Evolutionary conservation across 2,329 filamentous ascomycete genomes (phyloP).

Genomic region (Talaromyces sp.): DNA sequence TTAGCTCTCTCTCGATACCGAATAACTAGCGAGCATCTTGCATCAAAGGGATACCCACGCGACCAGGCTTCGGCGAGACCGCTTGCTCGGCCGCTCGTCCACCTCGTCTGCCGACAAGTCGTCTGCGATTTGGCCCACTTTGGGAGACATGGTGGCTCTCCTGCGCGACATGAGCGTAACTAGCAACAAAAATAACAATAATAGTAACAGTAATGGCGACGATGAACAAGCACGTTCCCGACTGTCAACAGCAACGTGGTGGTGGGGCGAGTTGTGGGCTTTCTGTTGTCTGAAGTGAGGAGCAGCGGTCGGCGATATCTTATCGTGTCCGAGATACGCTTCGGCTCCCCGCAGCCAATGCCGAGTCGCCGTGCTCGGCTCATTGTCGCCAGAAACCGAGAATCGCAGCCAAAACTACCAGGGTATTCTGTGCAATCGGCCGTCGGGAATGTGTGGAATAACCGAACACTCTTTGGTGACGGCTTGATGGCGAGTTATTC

Average conservation of each 20-base stretch:
- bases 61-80: conserved; percentile 10
- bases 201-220: neutral
- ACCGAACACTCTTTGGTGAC: neutral
- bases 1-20: neutral
- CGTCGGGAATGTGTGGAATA: neutral
- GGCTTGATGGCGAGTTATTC: neutral
- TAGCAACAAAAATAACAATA: neutral
- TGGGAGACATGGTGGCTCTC: neutral
- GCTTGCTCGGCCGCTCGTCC: conserved; percentile 11
- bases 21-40: neutral
- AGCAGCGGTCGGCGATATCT: neutral
- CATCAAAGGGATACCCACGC: conserved; percentile 7
- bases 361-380: neutral
- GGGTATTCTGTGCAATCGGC: neutral
- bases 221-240: neutral
- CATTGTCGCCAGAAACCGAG: neutral
- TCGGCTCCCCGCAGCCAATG: neutral
- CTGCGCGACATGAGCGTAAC: neutral
- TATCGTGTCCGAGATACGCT: neutral
- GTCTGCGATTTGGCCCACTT: neutral
- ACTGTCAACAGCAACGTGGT: neutral
- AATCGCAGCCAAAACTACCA: neutral
- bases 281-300: neutral
- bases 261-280: neutral
- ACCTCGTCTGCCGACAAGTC: neutral